Evolutionary conservation across 495 filamentous ascomycete genomes (phyloP), one percentile per base, ranked within the genome.

Genomic region (Talaromyces stipitatus): DNA sequence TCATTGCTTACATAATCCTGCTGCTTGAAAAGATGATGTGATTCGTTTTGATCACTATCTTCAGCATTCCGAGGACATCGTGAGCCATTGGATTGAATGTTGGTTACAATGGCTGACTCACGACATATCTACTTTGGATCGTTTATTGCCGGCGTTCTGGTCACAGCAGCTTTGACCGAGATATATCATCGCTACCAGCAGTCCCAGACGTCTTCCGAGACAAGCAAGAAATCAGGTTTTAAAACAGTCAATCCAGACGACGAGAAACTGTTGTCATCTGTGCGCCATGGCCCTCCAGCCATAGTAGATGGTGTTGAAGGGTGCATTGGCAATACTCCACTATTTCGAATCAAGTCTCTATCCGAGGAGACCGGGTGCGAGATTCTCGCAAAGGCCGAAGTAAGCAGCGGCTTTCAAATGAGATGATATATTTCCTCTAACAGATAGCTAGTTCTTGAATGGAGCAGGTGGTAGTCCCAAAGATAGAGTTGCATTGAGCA

Each of bases 391-490:
- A 99, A 99, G 70, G 91, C 92, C 41, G 94, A 99, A 69, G 84
- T 85, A 77, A 48, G 55, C 55, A 2, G 30, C 30, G 6, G 30
- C 30, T 33, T 33, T 26, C 20, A n/a, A 26, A 9, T 7, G 4
- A 48, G 20, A 14, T 41, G 36, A 41, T 26, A 48, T 2, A 23
- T 33, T 33, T 33, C 30, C 30, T 60, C 33, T 57, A 26, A 55
- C 46, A 48, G 3, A 7, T 26, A 22, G 3, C 1, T 60, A 85
- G 85, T 96, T 92, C 62, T 78, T 99, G 45, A 96, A 97, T 74
- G 91, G 91, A 43, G 91, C 90, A n/a, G 95, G 95, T 11, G 88
- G 89, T 56, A 95, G 90, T 62, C 91, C 95, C 14, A 99, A 99
- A 66, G 94, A 99, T 67, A 83, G 94, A 28, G 94, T 97, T 4